Evolutionary conservation across 495 filamentous ascomycete species (phyloP).

Genomic region (Pseudomonodictys pantanalensis): DNA sequence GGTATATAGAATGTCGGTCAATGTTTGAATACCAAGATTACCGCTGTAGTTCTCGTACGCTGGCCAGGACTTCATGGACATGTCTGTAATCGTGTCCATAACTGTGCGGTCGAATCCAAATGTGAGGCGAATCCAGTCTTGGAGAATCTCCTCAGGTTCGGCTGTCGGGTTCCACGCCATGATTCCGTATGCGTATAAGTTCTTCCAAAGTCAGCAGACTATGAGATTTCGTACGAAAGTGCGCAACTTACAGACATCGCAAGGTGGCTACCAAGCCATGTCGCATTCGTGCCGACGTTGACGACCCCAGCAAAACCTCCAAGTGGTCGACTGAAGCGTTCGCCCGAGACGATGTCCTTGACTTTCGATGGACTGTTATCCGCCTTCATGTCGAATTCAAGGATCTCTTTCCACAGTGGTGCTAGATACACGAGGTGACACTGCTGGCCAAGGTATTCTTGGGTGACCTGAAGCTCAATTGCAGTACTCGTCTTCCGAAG

Average conservation of each 20-base stretch:
- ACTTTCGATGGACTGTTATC: slow-evolving; percentile 54
- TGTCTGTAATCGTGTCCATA: slow-evolving; percentile 55
- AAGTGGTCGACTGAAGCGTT: slow-evolving; percentile 56
- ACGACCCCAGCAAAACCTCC: slow-evolving; percentile 66
- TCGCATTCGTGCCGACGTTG: slow-evolving; percentile 64
- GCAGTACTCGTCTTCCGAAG: slow-evolving; percentile 55
- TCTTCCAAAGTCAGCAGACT: slow-evolving; percentile 32
- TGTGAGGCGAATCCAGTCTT: slow-evolving; percentile 66
- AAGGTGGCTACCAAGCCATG: slow-evolving; percentile 66
- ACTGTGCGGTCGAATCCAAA: slow-evolving; percentile 56
- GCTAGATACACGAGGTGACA: slow-evolving; percentile 64
- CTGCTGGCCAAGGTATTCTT: slow-evolving; percentile 73
- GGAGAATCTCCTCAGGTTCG: slow-evolving; percentile 50
- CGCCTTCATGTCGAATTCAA: slow-evolving; percentile 64
- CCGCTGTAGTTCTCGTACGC: slow-evolving; percentile 70
- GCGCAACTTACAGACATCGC: slow-evolving; percentile 53
- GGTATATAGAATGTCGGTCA: slow-evolving; percentile 63
- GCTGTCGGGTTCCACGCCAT: slow-evolving; percentile 60
- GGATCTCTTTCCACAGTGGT: slow-evolving; percentile 64
- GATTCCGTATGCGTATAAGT: slow-evolving; percentile 67
- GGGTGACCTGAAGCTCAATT: slow-evolving; percentile 64
- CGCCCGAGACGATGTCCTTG: slow-evolving; percentile 57
- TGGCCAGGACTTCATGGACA: slow-evolving; percentile 68
- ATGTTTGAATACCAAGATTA: slow-evolving; percentile 68
- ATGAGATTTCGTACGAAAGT: neutral